Evolutionary conservation across 345 rosid species (phyloP).

Genomic region (Leavenworthia alabamica): DNA sequence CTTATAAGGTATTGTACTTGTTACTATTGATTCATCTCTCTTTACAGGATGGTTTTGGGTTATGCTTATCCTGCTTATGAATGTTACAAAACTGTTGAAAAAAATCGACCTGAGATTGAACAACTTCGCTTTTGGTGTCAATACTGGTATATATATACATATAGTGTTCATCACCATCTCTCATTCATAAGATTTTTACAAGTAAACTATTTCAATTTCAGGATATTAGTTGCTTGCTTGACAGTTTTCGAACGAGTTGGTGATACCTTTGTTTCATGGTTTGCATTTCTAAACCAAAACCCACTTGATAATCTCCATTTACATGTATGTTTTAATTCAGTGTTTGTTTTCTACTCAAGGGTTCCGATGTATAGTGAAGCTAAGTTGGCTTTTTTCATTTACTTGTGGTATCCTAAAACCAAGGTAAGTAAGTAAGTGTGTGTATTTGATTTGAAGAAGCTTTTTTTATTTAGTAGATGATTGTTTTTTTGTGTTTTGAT

Average conservation of each 20-base stretch:
- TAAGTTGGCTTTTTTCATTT: constrained; percentile 65
- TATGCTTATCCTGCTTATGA: constrained; percentile 78
- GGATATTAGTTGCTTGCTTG: constrained; percentile 74
- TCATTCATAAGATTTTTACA: not conserved
- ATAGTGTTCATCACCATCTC: not conserved
- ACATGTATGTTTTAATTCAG: not conserved
- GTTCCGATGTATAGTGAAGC: constrained; percentile 79
- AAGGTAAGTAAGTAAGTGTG: constrained; percentile 50
- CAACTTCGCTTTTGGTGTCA: constrained; percentile 79
- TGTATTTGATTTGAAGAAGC: not conserved
- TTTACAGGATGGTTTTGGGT: constrained; percentile 54
- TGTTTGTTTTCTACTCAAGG: constrained; percentile 40
- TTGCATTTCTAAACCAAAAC: not conserved
- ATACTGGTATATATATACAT: constrained; percentile 47
- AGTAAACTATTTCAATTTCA: constrained; percentile 11
- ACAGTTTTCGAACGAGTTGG: constrained; percentile 67
- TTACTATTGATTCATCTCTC: not conserved
- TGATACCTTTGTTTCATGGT: constrained; percentile 71
- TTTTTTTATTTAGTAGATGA: not conserved
- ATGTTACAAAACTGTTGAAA: constrained; percentile 67
- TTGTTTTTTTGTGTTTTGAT: not conserved
- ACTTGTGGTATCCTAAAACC: constrained; percentile 75
- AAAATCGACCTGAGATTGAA: constrained; percentile 39
- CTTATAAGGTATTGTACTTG: not conserved
- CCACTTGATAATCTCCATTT: not conserved